Evolutionary conservation across 2,329 filamentous ascomycete genomes (phyloP), one percentile per base, ranked within the genome.

Genomic region (Stachybotrys elegans): DNA sequence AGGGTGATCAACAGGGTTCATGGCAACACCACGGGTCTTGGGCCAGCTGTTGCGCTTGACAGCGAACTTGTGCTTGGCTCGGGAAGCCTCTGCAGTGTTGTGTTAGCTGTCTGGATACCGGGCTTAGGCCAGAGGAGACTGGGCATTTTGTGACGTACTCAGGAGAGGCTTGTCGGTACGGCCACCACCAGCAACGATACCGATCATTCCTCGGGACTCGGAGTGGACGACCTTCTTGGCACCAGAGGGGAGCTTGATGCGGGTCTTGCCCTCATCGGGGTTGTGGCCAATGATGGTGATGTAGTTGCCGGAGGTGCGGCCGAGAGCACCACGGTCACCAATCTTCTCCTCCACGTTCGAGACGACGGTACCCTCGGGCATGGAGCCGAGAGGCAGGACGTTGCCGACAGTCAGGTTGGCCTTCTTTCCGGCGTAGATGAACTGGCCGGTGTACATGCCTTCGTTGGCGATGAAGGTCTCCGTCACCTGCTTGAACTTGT

Each of bases 21-120:
- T 98, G 76, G 93, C 93, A 86, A 98, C 93, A 96, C 93, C 93
- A 93, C 93, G 92, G 83, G 93, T 98, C 88, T 95, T 96, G 78
- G 93, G 93, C 93, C 93, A 98, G 70, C 84, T 92, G 89, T 98
- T 97, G 72, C 93, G 90, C 90, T 98, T 98, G 79, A 96, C 94
- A 63, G 91, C 90, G 79, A 95, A 98, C 88, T 98, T 98, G 73
- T 97, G 92, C 89, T 97, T 98, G 68, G 93, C 93, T 71, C 93
- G 89, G 68, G 92, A 97, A 67, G 93, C 93, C 92, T 98, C 84
- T 88, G 79, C 75, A 36, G 17, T 19, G n/a, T n/a, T n/a, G n/a
- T n/a, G n/a, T n/a, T n/a, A n/a, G n/a, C n/a, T n/a, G n/a, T n/a
- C n/a, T n/a, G n/a, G n/a, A n/a, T n/a, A n/a, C n/a, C n/a, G n/a